A percentile compares a stretch with the other conserved stretches of the same genome.
Evolutionary conservation across 257 asterid species (phyloP).

Genomic region (Solanum dulcamara): DNA sequence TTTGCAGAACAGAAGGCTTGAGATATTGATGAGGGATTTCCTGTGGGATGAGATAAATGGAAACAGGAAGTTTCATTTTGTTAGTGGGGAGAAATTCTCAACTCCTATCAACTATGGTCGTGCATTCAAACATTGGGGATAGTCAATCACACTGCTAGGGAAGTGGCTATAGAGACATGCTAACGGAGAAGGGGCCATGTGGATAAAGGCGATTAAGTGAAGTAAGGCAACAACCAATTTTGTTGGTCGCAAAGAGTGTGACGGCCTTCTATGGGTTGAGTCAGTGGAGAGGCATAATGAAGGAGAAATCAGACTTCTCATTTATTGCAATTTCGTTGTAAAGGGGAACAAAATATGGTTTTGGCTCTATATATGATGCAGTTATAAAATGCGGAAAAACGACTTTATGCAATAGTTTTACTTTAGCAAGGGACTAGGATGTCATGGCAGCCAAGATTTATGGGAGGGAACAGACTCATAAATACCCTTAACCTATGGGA

Average conservation of each 20-base stretch:
- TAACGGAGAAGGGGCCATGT: background rate
- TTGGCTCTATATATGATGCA: background rate
- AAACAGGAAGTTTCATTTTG: background rate
- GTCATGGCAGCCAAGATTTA: background rate
- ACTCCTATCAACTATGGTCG: background rate
- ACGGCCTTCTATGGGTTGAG: background rate
- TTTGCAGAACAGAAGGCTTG: background rate
- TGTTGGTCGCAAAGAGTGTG: background rate
- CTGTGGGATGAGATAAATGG: background rate
- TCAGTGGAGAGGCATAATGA: background rate
- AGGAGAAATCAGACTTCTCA: background rate
- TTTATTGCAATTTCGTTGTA: background rate
- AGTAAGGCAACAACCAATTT: background rate
- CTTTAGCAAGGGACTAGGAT: background rate
- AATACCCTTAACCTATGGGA: too few relatives aligned
- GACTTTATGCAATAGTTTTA: background rate
- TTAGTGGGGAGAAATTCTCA: background rate
- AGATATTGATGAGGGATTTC: background rate
- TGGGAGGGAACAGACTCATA: background rate
- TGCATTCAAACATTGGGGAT: background rate
- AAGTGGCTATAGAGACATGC: background rate
- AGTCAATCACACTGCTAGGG: background rate
- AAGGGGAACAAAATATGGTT: background rate
- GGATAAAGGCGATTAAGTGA: background rate
- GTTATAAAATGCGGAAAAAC: background rate